phyloP scores from a whole-genome alignment of 257 asterid genomes.

The Gynochthodes officinalis region DNA sequence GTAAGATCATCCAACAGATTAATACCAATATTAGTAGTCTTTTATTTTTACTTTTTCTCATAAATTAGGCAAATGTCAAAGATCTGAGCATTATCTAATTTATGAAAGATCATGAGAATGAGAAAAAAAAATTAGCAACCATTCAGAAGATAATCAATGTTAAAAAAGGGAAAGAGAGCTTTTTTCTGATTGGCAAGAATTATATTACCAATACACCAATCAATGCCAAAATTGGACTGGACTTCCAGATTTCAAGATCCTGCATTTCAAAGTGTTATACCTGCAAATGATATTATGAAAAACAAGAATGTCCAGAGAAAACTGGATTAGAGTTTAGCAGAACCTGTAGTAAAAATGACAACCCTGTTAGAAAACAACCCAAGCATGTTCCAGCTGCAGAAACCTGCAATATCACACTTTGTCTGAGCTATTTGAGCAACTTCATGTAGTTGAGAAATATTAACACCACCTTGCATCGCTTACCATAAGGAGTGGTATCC shows the following conservation, averaged over 20 bases:
- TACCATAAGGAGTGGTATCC: slow-evolving; percentile 77
- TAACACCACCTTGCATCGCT: background rate
- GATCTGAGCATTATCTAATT: too few relatives aligned
- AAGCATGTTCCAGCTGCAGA: slow-evolving; percentile 73
- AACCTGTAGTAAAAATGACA: slow-evolving; percentile 78
- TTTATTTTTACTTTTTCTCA: background rate
- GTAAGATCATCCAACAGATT: slow-evolving; percentile 1
- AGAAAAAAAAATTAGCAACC: background rate
- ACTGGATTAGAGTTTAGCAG: background rate
- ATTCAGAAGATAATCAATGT: background rate
- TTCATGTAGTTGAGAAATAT: background rate
- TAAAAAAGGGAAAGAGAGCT: background rate
- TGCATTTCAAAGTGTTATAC: slow-evolving; percentile 27
- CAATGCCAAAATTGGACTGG: slow-evolving; percentile 64
- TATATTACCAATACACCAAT: slow-evolving; percentile 71
- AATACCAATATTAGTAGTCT: too few relatives aligned
- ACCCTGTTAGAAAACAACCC: slow-evolving; percentile 69
- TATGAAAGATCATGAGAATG: background rate
- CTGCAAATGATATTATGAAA: slow-evolving; percentile 7
- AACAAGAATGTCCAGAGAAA: background rate
- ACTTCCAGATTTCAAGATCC: slow-evolving; percentile 63
- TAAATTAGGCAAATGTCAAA: too few relatives aligned
- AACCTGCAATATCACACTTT: slow-evolving; percentile 42
- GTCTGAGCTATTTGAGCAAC: slow-evolving; percentile 5
- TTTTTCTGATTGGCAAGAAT: background rate